Evolutionary conservation across 306 rosid genomes (phyloP).

Genomic region (Cyclanthera cordifolia): DNA sequence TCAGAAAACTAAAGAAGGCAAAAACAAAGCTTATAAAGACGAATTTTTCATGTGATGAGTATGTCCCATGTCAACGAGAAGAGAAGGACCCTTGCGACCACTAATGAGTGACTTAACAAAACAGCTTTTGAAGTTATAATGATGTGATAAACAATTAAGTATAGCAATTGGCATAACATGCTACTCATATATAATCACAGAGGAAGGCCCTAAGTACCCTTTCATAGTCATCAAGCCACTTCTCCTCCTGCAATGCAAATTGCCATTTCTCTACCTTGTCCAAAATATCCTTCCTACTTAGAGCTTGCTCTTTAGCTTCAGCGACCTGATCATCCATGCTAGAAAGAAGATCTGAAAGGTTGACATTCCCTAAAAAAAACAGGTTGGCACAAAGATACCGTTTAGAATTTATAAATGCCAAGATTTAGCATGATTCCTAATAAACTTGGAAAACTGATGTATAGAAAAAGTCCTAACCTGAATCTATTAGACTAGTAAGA

Average conservation of each 20-base stretch:
- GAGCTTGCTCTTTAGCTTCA: conserved; percentile 75
- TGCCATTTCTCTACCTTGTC: conserved; percentile 84
- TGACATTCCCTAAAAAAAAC: conserved; percentile 40
- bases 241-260: conserved; percentile 78
- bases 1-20: not conserved
- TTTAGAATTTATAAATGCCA: not conserved
- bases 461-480: conserved; percentile 34
- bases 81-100: not conserved
- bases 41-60: not conserved
- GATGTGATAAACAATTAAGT: not conserved
- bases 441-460: not conserved
- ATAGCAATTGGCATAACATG: not conserved
- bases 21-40: not conserved
- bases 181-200: not conserved
- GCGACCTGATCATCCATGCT: conserved; percentile 74
- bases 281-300: conserved; percentile 79
- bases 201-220: conserved; percentile 35
- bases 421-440: not conserved
- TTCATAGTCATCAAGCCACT: conserved; percentile 92
- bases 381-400: conserved; percentile 1
- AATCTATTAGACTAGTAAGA: conserved; percentile 52
- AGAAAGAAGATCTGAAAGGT: conserved; percentile 58
- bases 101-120: not conserved
- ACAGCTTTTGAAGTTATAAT: not conserved
- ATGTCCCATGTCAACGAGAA: not conserved